Conservation (phyloP, 805 yeast genomes). For the Nakazawaea ishiwadae region DNA sequence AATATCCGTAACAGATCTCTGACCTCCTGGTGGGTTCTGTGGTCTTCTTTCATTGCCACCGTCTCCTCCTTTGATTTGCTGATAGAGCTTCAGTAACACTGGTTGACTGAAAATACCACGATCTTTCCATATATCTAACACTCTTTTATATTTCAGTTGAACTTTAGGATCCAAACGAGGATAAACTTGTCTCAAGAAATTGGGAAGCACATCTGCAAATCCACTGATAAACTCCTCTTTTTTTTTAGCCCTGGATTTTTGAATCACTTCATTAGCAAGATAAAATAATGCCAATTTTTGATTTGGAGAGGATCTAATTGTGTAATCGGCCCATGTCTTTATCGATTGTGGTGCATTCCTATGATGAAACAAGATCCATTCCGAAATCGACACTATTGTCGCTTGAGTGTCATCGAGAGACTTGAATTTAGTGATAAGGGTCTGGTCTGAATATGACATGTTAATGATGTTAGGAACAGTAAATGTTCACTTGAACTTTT, state of each 20-base stretch:
- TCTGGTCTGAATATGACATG: conserved; percentile 36
- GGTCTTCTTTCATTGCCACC: background rate
- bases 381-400: conserved; percentile 39
- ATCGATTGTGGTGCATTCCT: conserved; percentile 33
- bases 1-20: conserved; percentile 12
- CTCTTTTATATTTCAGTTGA: conserved; percentile 40
- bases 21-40: background rate
- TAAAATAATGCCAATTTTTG: conserved; percentile 57
- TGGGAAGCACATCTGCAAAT: conserved; percentile 47
- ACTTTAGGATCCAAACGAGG: conserved; percentile 26
- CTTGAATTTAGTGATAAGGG: conserved; percentile 30
- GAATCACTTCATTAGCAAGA: conserved; percentile 77
- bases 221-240: conserved; percentile 53
- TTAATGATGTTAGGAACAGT: background rate
- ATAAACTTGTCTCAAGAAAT: conserved; percentile 30
- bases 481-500: background rate
- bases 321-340: conserved; percentile 31
- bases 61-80: conserved; percentile 6
- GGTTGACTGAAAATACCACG: conserved; percentile 37
- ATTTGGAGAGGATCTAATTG: conserved; percentile 6
- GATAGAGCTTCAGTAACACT: conserved; percentile 17
- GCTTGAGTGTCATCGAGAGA: conserved; percentile 41
- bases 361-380: conserved; percentile 43
- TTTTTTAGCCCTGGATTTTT: conserved; percentile 63
- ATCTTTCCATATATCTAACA: conserved; percentile 55